These are phyloP conservation scores for Cokeromyces recurvatus DNA, from an alignment of 371 early-diverging fungal species.

Conservation along the genomic window DNA sequence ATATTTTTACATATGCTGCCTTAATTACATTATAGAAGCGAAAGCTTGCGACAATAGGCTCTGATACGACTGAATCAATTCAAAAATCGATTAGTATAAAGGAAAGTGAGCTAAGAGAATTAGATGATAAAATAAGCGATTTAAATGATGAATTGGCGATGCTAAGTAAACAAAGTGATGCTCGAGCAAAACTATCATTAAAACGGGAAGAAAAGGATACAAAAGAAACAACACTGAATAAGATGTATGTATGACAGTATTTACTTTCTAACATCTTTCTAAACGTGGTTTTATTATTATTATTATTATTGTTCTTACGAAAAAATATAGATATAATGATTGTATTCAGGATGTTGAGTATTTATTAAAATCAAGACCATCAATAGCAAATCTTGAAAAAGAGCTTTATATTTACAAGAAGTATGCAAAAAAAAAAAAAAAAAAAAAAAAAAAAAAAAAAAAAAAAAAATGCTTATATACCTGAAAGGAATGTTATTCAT, in stretches of 20 bases:
- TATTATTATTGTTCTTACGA: too few relatives aligned
- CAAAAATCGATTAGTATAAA: slow-evolving; percentile 16
- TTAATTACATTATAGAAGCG: too few relatives aligned
- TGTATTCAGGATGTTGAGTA: slow-evolving; percentile 25
- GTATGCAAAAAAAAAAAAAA: background rate
- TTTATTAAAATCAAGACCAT: slow-evolving; percentile 21
- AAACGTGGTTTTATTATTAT: too few relatives aligned
- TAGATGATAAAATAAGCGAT: slow-evolving; percentile 26
- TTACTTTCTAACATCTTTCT: too few relatives aligned
- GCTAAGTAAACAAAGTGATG: slow-evolving; percentile 53
- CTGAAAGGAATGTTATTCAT: too few relatives aligned
- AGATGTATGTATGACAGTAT: slow-evolving; percentile 19
- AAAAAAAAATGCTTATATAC: too few relatives aligned
- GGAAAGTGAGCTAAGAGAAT: slow-evolving; percentile 16
- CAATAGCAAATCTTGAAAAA: slow-evolving; percentile 20
- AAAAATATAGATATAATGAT: slow-evolving; percentile 9
- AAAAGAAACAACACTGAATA: slow-evolving; percentile 24
- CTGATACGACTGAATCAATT: too few relatives aligned
- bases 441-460: too few relatives aligned
- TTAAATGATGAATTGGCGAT: slow-evolving; percentile 46
- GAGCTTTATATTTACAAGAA: slow-evolving; percentile 9
- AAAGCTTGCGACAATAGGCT: too few relatives aligned
- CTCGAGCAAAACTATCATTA: slow-evolving; percentile 52
- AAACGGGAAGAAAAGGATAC: slow-evolving; percentile 42
- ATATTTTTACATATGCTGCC: too few relatives aligned